phyloP scores from a whole-genome alignment of 352 stramenopile genomes.

The Phytopythium cucurbitacearum region DNA sequence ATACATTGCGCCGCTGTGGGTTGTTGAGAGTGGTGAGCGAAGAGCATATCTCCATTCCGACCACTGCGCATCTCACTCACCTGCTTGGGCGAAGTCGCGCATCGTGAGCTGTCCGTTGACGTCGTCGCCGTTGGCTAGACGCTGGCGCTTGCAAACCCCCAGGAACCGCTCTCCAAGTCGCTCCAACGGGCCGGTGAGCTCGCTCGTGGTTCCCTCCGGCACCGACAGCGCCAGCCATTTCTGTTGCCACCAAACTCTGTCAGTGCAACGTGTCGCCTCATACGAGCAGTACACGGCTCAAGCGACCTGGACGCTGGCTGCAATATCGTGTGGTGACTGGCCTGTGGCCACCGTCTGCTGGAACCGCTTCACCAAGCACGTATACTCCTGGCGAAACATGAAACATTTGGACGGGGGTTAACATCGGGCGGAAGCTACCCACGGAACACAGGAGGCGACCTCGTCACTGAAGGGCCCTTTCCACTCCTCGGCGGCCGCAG shows the following conservation, averaged over 20 bases:
- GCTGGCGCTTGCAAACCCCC: constrained; percentile 30
- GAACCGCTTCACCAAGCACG: constrained; percentile 49
- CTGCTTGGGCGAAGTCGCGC: constrained; percentile 60
- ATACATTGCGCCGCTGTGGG: constrained; percentile 56
- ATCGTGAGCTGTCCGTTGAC: constrained; percentile 20
- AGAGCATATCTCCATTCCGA: background rate
- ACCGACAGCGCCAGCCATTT: constrained; percentile 38
- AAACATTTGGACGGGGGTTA: background rate
- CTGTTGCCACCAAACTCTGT: constrained; percentile 11
- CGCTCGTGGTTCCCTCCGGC: constrained; percentile 16
- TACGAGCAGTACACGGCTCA: background rate
- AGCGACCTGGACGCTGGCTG: constrained; percentile 41
- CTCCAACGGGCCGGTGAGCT: constrained; percentile 17
- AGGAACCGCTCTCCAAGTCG: constrained; percentile 45
- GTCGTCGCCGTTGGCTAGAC: constrained; percentile 4
- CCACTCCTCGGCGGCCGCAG: constrained; percentile 28
- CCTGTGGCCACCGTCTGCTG: constrained; percentile 22
- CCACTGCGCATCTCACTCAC: constrained; percentile 12
- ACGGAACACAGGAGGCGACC: constrained; percentile 14
- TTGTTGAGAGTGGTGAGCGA: background rate
- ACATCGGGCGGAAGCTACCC: background rate
- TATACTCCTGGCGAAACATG: constrained; percentile 45
- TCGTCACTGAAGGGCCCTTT: constrained; percentile 82
- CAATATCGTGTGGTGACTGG: constrained; percentile 13
- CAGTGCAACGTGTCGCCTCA: background rate